Percentiles rank a stretch among this genome's conserved stretches.
Evolutionary conservation across 257 asterid species (phyloP).

Genomic region (Cruciata laevipes): DNA sequence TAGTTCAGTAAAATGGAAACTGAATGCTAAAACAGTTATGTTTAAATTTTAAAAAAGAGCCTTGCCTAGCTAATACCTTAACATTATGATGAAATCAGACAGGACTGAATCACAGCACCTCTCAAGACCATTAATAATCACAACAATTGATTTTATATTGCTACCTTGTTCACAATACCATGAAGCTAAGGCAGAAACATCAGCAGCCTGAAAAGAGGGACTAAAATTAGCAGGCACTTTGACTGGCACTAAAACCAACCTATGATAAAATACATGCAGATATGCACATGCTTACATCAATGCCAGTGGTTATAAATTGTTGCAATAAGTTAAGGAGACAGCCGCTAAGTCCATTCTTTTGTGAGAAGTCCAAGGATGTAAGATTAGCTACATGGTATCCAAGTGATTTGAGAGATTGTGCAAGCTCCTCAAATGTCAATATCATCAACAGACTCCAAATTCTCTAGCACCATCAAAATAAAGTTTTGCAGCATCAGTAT

Average conservation of each 20-base stretch:
- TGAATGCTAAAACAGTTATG: background rate
- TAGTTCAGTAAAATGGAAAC: background rate
- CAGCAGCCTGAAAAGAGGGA: conserved; percentile 56
- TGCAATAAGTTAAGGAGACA: conserved; percentile 66
- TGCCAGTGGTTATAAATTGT: conserved; percentile 46
- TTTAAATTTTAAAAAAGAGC: background rate
- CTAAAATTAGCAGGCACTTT: conserved; percentile 15
- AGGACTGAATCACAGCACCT: conserved; percentile 75
- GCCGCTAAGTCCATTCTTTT: conserved; percentile 75
- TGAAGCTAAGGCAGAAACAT: conserved; percentile 71
- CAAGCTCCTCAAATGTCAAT: conserved; percentile 66
- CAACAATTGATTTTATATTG: conserved; percentile 56
- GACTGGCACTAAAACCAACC: background rate
- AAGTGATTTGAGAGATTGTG: conserved; percentile 46
- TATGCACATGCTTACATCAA: conserved; percentile 52
- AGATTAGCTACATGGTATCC: conserved; percentile 77
- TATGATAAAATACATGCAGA: background rate
- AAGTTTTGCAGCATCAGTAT: conserved; percentile 3
- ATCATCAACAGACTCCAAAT: conserved; percentile 85
- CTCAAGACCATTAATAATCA: conserved; percentile 75
- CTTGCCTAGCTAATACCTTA: conserved; percentile 44
- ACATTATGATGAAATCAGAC: conserved; percentile 67
- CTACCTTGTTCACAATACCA: conserved; percentile 71
- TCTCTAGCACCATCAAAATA: conserved; percentile 37
- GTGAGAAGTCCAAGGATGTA: conserved; percentile 65